Conservation (phyloP, 2,329 filamentous ascomycete species). For the Endocalyx cinctus region DNA sequence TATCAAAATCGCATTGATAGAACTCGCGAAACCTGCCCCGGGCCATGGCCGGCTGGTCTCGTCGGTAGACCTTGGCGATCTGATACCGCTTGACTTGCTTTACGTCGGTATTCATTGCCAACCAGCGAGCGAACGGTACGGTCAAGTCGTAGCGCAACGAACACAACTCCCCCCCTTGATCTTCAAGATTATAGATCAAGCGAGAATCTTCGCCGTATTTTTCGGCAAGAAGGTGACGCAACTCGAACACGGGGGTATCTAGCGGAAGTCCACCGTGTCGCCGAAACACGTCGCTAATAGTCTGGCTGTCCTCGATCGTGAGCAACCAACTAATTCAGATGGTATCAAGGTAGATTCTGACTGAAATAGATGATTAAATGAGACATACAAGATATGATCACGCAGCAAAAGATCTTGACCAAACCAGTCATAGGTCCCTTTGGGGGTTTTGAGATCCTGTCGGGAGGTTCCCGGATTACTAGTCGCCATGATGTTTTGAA, state of each 20-base stretch:
- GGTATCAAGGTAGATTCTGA: background rate
- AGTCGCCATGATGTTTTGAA: too few species aligned
- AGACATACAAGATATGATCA: slow-evolving; percentile 21
- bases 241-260: slow-evolving; percentile 80
- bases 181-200: slow-evolving; percentile 81
- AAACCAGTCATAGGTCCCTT: slow-evolving; percentile 23
- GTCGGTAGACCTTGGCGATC: slow-evolving; percentile 74
- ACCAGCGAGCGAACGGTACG: slow-evolving; percentile 72
- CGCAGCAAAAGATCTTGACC: slow-evolving; percentile 19
- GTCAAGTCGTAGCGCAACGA: slow-evolving; percentile 79
- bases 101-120: slow-evolving; percentile 67
- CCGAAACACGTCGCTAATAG: slow-evolving; percentile 76
- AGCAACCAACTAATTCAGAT: background rate
- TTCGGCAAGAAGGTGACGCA: slow-evolving; percentile 79
- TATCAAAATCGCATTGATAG: slow-evolving; percentile 78
- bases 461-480: too few species aligned
- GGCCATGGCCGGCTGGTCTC: slow-evolving; percentile 73
- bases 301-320: slow-evolving; percentile 5
- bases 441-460: slow-evolving; percentile 23
- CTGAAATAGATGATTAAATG: background rate
- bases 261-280: slow-evolving; percentile 75
- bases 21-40: slow-evolving; percentile 77
- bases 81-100: slow-evolving; percentile 73
- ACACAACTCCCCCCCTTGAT: slow-evolving; percentile 79
- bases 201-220: slow-evolving; percentile 93